phyloP scores from a whole-genome alignment of 148 eudicot species.

The Silene uniflora region DNA sequence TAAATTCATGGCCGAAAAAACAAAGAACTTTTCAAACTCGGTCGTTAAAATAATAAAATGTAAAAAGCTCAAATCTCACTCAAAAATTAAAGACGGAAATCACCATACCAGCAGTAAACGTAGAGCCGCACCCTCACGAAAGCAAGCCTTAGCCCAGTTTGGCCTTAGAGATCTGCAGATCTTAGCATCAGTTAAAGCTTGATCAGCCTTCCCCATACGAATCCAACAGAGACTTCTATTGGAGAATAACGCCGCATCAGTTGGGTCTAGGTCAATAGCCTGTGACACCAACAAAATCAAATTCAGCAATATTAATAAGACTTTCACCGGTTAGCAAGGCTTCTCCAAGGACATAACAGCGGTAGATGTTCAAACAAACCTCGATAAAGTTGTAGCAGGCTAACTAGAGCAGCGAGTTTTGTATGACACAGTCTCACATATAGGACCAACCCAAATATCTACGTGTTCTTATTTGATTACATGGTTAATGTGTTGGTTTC shows the following conservation, averaged over 20 bases:
- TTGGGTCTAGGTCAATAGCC: slow-evolving; percentile 90
- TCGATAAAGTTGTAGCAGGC: no score
- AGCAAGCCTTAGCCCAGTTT: slow-evolving; percentile 89
- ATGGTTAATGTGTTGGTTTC: no score
- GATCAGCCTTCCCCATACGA: slow-evolving; percentile 79
- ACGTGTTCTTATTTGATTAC: no score
- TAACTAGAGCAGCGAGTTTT: no score
- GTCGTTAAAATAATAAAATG: no score
- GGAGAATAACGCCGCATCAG: slow-evolving; percentile 71
- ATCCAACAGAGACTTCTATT: slow-evolving; percentile 96
- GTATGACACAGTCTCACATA: no score
- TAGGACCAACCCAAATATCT: no score
- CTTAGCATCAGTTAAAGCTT: slow-evolving; percentile 80
- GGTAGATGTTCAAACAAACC: no score
- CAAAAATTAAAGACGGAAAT: not conserved
- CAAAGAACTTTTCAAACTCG: not conserved
- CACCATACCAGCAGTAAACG: slow-evolving; percentile 57
- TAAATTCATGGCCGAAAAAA: no score
- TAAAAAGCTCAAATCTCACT: no score
- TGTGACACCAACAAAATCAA: slow-evolving; percentile 28
- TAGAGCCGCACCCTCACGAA: slow-evolving; percentile 90
- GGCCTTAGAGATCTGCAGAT: slow-evolving; percentile 71
- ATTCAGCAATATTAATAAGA: not conserved
- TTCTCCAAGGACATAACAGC: no score
- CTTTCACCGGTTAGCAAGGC: no score